Evolutionary conservation across 768 basidiomycete genomes (phyloP), one percentile per base, ranked within the genome.

Genomic region (Lactifluus echinatus): DNA sequence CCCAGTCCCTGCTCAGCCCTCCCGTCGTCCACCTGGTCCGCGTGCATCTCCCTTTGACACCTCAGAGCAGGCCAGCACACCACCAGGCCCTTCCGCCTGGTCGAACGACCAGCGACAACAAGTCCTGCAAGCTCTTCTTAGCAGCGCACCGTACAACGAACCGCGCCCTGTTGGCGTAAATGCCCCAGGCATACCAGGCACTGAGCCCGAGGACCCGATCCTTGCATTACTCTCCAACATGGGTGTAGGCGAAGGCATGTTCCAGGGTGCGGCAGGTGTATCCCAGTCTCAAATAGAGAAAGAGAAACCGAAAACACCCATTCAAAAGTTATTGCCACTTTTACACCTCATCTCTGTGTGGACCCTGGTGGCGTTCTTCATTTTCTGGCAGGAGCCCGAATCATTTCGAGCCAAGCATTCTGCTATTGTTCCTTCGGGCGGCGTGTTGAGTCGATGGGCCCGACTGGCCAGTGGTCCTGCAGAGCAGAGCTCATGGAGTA

Each of bases 31-130:
- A 63, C 47, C 69, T 56, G 46, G 59, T 66, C 52, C 64, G 15
- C 64, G 57, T 29, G 55, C 71, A 60, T 34, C 66, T 62, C 51
- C 24, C 2, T 63, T 67, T 62, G 55, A 48, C 10, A 40, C 61
- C 6, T 44, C 62, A 3, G 57, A 62, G n/a, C 57, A 65, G 56
- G 65, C 64, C 14, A 55, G 58, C 34, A 45, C 67, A n/a, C 58
- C 64, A 4, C 71, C 76, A 4, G 82, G 83, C 64, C 78, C 82
- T 0, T 77, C 81, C 3, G 76, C 76, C 12, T 87, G 84, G 86
- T 78, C 81, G 8, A 72, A 79, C 43, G 83, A 88, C 57, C 83
- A 87, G 57, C 85, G 87, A 64, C 74, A 74, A 53, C 82, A 84
- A 61, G 77, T 89, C 60, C 73, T 89, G 70, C 79, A 80, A 57